Conservation (phyloP, 1,284 basidiomycete species). For the Cryptococcus sp. region DNA sequence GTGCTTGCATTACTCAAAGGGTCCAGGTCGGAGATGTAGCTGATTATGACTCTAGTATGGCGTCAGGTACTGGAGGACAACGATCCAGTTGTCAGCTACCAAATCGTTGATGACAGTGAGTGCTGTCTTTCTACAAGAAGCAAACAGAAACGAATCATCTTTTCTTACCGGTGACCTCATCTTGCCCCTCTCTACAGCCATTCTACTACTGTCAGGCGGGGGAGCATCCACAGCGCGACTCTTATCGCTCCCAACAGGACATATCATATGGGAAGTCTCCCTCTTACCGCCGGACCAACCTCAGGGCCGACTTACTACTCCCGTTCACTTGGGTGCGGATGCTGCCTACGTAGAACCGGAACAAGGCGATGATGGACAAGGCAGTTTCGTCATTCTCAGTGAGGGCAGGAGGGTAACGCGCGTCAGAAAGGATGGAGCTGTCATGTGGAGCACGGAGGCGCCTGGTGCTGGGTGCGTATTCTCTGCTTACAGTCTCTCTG, state of each 20-base stretch:
- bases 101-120: conserved; percentile 64
- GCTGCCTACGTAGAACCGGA: conserved; percentile 47
- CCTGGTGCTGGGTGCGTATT: conserved; percentile 32
- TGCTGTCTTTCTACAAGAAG: not conserved
- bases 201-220: conserved; percentile 73
- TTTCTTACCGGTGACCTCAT: not conserved
- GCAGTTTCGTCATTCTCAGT: conserved; percentile 37
- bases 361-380: conserved; percentile 15
- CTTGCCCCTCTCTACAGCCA: conserved; percentile 54
- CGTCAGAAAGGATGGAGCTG: conserved; percentile 32
- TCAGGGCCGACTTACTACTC: conserved; percentile 52
- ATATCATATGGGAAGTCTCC: conserved; percentile 67
- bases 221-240: conserved; percentile 70
- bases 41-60: conserved; percentile 64
- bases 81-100: conserved; percentile 72
- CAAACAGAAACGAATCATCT: no score
- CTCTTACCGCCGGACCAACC: conserved; percentile 60
- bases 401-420: conserved; percentile 40
- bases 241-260: conserved; percentile 67
- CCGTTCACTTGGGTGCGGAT: conserved; percentile 56
- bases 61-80: conserved; percentile 68
- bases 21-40: no score
- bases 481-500: no score
- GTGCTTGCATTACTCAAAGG: no score
- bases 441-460: conserved; percentile 44